Percentiles rank a stretch among this genome's conserved stretches.
Conservation (phyloP, 164 flowering plant species). For the Berberis vulgaris region DNA sequence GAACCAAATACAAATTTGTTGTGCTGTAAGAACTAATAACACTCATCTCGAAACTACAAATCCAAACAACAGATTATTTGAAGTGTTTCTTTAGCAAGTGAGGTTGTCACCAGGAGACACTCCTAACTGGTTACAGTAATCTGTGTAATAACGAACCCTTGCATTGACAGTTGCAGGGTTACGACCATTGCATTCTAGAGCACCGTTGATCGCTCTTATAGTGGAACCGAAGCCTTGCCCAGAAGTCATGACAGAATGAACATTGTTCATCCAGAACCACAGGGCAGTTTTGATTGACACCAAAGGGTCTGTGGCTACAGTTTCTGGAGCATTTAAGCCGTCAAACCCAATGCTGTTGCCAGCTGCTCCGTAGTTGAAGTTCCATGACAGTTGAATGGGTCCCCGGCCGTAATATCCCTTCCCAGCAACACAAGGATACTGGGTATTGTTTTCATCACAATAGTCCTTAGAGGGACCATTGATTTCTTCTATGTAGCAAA, state of each 20-base stretch:
- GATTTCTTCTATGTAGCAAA: constrained; percentile 37
- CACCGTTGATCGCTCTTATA: constrained; percentile 27
- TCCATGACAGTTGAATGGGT: constrained; percentile 34
- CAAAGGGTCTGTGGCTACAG: constrained; percentile 20
- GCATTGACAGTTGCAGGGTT: constrained; percentile 11
- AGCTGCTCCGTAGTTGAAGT: constrained; percentile 32
- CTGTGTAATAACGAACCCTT: constrained; percentile 17
- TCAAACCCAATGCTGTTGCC: constrained; percentile 32
- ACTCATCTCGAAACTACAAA: no score
- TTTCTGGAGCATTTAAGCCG: constrained; percentile 25
- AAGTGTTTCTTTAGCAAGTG: neutral
- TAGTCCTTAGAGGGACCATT: constrained; percentile 21
- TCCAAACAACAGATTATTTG: no score
- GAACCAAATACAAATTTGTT: no score
- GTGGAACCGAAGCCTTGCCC: constrained; percentile 35
- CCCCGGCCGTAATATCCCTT: constrained; percentile 27
- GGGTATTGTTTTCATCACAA: constrained; percentile 18
- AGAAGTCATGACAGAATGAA: constrained; percentile 17
- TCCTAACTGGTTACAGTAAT: constrained; percentile 23
- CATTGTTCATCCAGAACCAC: constrained; percentile 38
- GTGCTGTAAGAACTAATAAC: no score
- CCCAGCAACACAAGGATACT: constrained; percentile 23
- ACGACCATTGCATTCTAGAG: constrained; percentile 23
- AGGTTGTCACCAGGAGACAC: constrained; percentile 27
- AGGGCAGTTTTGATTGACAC: constrained; percentile 32